Evolutionary conservation across 2,329 filamentous ascomycete genomes (phyloP).

Genomic region (Torrubiella hemipterigena): DNA sequence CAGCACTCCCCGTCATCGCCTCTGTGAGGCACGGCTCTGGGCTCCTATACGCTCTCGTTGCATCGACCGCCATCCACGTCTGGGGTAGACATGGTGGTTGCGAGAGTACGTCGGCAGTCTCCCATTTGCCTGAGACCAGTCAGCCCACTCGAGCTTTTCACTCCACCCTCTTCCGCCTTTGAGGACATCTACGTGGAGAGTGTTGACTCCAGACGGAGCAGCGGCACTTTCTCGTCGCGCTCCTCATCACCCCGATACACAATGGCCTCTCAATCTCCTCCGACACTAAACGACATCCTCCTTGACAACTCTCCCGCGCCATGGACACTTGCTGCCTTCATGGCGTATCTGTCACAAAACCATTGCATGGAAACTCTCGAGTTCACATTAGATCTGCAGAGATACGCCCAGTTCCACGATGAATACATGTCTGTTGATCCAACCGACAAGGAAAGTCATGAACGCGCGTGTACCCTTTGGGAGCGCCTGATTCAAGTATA

Average conservation of each 20-base stretch:
- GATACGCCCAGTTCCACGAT: slow-evolving; percentile 55
- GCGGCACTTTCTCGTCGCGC: slow-evolving; percentile 33
- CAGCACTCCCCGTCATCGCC: too few species aligned
- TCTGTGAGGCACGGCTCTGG: not conserved
- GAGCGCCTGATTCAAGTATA: slow-evolving; percentile 80
- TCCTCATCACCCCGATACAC: slow-evolving; percentile 20
- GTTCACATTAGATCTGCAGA: slow-evolving; percentile 87
- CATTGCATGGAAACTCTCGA: slow-evolving; percentile 94
- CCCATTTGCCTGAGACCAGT: slow-evolving; percentile 30
- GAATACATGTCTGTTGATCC: slow-evolving; percentile 26
- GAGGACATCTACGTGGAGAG: slow-evolving; percentile 27
- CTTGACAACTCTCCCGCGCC: slow-evolving; percentile 75
- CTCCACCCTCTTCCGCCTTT: slow-evolving; percentile 30
- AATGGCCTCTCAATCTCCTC: slow-evolving; percentile 29
- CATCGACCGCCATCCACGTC: slow-evolving; percentile 1
- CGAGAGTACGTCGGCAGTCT: slow-evolving; percentile 31
- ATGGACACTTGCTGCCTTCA: slow-evolving; percentile 86
- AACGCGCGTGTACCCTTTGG: slow-evolving; percentile 74
- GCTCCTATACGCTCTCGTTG: not conserved
- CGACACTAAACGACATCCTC: slow-evolving; percentile 77
- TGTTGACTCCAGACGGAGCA: slow-evolving; percentile 34
- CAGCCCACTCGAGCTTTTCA: slow-evolving; percentile 28
- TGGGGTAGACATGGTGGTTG: slow-evolving; percentile 29
- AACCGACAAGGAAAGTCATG: slow-evolving; percentile 31
- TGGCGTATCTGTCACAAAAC: slow-evolving; percentile 92